Evolutionary conservation across 495 filamentous ascomycete genomes (phyloP), one percentile per base, ranked within the genome.

Genomic region (Aspergillus cristatus): DNA sequence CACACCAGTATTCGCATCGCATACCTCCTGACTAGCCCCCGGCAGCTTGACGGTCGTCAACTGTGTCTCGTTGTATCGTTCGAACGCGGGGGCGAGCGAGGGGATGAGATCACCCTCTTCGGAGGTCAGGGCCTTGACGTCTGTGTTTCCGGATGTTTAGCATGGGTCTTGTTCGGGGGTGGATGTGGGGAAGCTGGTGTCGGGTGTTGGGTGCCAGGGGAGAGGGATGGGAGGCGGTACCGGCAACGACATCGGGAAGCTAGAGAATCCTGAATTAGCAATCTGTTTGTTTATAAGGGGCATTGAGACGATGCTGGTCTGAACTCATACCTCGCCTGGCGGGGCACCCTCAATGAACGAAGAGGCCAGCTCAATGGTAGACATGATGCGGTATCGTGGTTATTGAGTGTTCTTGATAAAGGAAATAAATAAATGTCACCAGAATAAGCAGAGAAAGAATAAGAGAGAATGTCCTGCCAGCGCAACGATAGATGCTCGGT

Each of bases 11-110:
- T 11, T 12, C 15, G 25, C 29, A 28, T 8, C 20, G 17, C 32
- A 18, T 41, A 86, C 83, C 62, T 72, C 68, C 57, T 91, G 76
- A 56, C 78, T 87, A 38, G 82, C 73, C 8, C 86, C 86, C 4
- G 91, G 91, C 11, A 97, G 75, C 67, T 94, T 95, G 36, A 84
- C 79, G 7, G 84, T 84, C 18, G 78, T 62, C 56, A 96, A 81
- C 59, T 99, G 93, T 60, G 86, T 81, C 58, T 96, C 89, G 53
- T 94, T 97, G 74, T 99, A 96, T 59, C 81, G 84, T 63, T 89
- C 73, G 63, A 96, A 91, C 0, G 91, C 88, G 2, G 87, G 85
- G 3, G 63, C 70, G 8, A 95, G 79, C 28, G 82, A 77, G 37
- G 72, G 57, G 18, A 89, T 60, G 28, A 90, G 61, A 33, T 71